Base-by-base conservation (phyloP, 2,329 filamentous ascomycete species). In the Pseudopyrenochaeta lycopersici region DNA sequence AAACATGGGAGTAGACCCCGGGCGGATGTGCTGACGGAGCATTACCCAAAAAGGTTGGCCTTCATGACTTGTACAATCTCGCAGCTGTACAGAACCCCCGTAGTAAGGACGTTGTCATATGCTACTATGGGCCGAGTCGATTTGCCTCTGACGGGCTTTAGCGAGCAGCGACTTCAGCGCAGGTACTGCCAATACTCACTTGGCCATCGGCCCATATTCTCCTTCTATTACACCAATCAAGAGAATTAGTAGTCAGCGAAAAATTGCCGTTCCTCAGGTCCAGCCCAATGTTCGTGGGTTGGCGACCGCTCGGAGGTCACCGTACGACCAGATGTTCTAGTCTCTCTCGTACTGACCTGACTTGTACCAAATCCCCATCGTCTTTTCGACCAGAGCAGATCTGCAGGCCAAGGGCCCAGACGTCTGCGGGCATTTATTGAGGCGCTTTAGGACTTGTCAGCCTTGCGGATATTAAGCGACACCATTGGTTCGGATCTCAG, bases 301-400 rank as follows among this genome's bases (percentile, higher is more conserved):
- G 20, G 32, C 18, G 15, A 6, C n/a, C 17, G 20, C 36, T 18
- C 21, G 14, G 21, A n/a, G 14, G 10, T 17, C 40, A n/a, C 33
- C n/a, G 33, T 36, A n/a, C 33, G 33, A 36, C n/a, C 15, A 36
- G 33, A 21, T 15, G 40, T 31, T 33, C 41, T 33, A 7, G 29
- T 44, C 29, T 27, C 17, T 44, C 41, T 32, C 41, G 41, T 44
- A 44, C 32, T 15, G 27, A 30, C n/a, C 18, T 43, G 21, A 43
- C 11, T 9, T 17, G n/a, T 43, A 6, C 10, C 31, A 30, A 17
- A 23, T 23, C 18, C 39, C 21, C 39, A 17, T 9, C 7, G 27
- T 6, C 21, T n/a, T 32, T 11, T 44, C 27, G 41, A 44, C 21
- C 39, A 41, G 11, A 6, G 39, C 12, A 41, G 39, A 41, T 30